A percentile compares a stretch with the other conserved stretches of the same genome.
Evolutionary conservation across 805 yeast genomes (phyloP).

Genomic region (Saturnispora kantuleensis): DNA sequence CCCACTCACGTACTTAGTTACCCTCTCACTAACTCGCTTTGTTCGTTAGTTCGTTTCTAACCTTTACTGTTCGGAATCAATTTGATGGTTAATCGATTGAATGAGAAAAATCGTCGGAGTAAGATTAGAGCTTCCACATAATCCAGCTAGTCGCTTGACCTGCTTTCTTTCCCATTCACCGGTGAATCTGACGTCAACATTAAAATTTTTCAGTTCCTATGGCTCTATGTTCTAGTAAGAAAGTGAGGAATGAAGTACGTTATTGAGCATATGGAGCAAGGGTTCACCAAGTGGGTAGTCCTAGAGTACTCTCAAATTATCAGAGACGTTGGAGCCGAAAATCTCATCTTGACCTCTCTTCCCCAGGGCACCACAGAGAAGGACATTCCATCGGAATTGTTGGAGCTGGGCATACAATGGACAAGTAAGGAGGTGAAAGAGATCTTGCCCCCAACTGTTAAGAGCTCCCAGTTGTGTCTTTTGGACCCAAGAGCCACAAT

Average conservation of each 20-base stretch:
- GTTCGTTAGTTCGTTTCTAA: too few relatives aligned
- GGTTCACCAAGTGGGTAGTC: conserved; percentile 92
- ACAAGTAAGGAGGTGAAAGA: conserved; percentile 63
- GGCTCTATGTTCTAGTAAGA: background rate
- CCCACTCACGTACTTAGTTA: too few relatives aligned
- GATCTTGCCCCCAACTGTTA: conserved; percentile 20
- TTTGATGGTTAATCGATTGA: too few relatives aligned
- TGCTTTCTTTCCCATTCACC: too few relatives aligned
- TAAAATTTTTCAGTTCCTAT: conserved; percentile 2
- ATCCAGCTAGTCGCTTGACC: too few relatives aligned
- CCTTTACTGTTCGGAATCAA: too few relatives aligned
- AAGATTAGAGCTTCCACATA: too few relatives aligned
- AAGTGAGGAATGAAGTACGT: conserved; percentile 64
- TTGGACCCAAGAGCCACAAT: conserved; percentile 79
- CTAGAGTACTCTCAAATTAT: conserved; percentile 80
- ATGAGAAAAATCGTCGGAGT: too few relatives aligned
- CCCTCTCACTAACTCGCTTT: too few relatives aligned
- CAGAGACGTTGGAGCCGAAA: conserved; percentile 69
- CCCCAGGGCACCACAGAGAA: conserved; percentile 49
- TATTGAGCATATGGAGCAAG: conserved; percentile 96
- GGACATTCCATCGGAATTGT: conserved; percentile 55
- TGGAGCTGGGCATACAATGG: conserved; percentile 65
- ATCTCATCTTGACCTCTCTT: conserved; percentile 67
- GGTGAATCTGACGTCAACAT: background rate
- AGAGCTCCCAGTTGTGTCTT: conserved; percentile 50